Evolutionary conservation across 352 stramenopile genomes (phyloP).

Genomic region (Elongisporangium anandrum): DNA sequence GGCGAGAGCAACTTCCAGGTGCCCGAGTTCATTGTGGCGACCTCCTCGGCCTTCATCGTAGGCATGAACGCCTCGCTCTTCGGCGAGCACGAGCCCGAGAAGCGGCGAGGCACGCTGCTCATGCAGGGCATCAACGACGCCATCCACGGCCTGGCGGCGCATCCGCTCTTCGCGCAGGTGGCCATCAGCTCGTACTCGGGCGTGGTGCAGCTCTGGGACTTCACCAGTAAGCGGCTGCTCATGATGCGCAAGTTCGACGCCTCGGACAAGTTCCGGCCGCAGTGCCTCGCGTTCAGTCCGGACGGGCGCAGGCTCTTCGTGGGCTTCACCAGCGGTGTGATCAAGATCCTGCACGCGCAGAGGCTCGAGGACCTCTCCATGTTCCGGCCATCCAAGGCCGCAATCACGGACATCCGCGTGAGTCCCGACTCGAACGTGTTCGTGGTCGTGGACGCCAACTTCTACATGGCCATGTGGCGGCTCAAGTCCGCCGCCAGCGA

Average conservation of each 20-base stretch:
- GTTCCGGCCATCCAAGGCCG: constrained; percentile 62
- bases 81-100: constrained; percentile 79
- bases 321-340: constrained; percentile 80
- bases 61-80: constrained; percentile 78
- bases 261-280: constrained; percentile 55
- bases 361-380: constrained; percentile 70
- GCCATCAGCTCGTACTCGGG: constrained; percentile 81
- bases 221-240: constrained; percentile 72
- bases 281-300: constrained; percentile 78
- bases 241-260: constrained; percentile 78
- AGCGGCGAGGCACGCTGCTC: constrained; percentile 84
- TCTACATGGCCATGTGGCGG: constrained; percentile 78
- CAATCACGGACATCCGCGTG: constrained; percentile 78
- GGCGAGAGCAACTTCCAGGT: constrained; percentile 59
- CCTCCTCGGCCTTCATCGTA: constrained; percentile 83
- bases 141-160: constrained; percentile 74
- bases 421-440: constrained; percentile 71
- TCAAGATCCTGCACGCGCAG: constrained; percentile 82
- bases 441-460: constrained; percentile 66
- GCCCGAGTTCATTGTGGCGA: constrained; percentile 91
- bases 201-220: constrained; percentile 90
- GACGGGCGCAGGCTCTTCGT: constrained; percentile 79
- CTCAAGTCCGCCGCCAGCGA: constrained; percentile 22
- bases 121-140: constrained; percentile 89
- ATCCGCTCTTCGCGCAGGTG: constrained; percentile 72